These are phyloP conservation scores for Clavariopsis aquatica DNA, from an alignment of 495 filamentous ascomycete genomes.

Conservation along the genomic window DNA sequence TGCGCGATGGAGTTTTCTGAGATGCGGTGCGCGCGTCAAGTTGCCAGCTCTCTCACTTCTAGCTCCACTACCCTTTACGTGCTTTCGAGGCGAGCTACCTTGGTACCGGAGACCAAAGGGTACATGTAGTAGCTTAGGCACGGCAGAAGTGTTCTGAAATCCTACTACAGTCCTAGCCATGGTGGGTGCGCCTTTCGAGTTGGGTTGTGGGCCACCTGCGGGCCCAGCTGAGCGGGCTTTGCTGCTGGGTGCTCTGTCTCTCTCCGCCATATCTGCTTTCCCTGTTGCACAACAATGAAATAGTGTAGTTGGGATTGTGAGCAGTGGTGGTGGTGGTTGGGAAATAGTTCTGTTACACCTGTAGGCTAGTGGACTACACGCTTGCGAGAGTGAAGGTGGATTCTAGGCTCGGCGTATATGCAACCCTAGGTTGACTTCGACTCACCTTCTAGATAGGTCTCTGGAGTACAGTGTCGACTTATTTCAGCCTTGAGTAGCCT, in stretches of 20 bases:
- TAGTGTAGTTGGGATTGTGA: not conserved
- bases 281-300: not conserved
- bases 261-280: not conserved
- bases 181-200: not conserved
- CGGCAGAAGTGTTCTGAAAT: not conserved
- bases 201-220: not conserved
- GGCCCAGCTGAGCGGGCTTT: not conserved
- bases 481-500: too few species aligned
- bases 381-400: not conserved
- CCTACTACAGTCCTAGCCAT: not conserved
- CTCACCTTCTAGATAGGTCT: too few species aligned
- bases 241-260: not conserved
- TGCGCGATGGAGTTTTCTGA: not conserved
- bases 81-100: conserved; percentile 9
- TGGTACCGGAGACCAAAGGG: not conserved
- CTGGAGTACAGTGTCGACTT: too few species aligned
- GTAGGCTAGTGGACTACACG: not conserved
- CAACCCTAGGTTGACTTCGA: too few species aligned
- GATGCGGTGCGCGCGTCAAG: not conserved
- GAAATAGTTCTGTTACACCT: not conserved
- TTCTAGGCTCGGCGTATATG: too few species aligned
- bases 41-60: too few species aligned
- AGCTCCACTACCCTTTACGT: not conserved
- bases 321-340: not conserved
- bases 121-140: not conserved